These are phyloP conservation scores for Trichophyton simii DNA, from an alignment of 2,329 filamentous ascomycete species.

Conservation along the genomic window DNA sequence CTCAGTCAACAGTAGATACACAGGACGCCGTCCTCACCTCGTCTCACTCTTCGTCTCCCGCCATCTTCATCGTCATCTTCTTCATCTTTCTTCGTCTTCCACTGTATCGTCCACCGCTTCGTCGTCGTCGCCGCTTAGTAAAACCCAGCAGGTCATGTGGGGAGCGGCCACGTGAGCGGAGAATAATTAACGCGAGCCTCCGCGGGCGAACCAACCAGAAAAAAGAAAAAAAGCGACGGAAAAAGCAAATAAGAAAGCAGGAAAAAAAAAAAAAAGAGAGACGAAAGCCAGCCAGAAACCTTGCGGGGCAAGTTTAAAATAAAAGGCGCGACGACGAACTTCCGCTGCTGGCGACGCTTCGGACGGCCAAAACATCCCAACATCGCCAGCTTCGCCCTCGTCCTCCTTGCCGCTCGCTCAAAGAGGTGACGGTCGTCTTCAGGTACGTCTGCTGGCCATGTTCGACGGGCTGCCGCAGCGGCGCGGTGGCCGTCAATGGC, in stretches of 20 bases:
- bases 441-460: not conserved
- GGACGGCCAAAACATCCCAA: not conserved
- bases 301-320: not conserved
- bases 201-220: not conserved
- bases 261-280: not conserved
- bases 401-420: not conserved
- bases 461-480: not conserved
- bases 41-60: no score
- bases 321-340: no score
- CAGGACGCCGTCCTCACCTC: no score
- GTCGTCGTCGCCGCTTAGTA: not conserved
- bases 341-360: not conserved
- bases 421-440: not conserved
- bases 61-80: no score
- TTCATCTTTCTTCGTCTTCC: not conserved
- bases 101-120: not conserved
- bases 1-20: no score
- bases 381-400: not conserved
- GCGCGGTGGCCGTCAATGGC: not conserved
- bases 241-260: not conserved
- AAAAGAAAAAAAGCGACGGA: not conserved
- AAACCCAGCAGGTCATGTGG: not conserved
- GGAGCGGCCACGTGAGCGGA: not conserved
- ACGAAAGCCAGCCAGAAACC: no score
- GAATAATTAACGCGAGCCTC: slow-evolving; percentile 3